These are phyloP conservation scores for Claviceps sp. DNA, from an alignment of 2,329 filamentous ascomycete species.

Conservation along the genomic window DNA sequence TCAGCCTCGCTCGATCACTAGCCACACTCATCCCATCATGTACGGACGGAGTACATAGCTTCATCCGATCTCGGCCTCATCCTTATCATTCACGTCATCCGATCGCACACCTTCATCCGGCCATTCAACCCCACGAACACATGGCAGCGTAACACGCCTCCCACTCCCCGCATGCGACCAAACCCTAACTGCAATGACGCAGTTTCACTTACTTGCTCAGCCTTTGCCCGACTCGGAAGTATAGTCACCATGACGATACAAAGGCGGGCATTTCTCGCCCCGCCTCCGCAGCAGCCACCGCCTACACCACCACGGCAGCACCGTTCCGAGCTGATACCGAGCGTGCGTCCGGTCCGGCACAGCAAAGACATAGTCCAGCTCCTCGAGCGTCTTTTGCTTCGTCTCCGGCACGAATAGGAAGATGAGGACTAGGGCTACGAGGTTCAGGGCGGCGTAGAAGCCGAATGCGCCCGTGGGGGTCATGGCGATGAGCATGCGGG, in stretches of 20 bases:
- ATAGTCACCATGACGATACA: constrained; percentile 4
- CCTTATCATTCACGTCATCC: no score
- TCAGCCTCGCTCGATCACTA: neutral
- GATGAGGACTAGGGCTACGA: constrained; percentile 31
- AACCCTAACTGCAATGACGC: neutral
- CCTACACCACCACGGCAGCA: constrained; percentile 25
- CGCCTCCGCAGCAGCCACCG: constrained; percentile 8
- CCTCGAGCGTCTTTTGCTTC: constrained; percentile 36
- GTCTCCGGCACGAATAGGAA: constrained; percentile 37
- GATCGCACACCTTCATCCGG: no score
- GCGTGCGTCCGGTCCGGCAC: constrained; percentile 28
- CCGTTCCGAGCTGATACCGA: constrained; percentile 24
- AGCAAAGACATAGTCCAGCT: constrained; percentile 35
- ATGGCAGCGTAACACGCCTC: no score
- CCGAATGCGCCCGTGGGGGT: constrained; percentile 22
- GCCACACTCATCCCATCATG: no score
- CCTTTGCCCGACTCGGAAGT: neutral
- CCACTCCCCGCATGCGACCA: neutral
- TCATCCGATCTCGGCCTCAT: no score
- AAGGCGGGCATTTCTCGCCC: constrained; percentile 5
- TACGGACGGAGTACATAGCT: no score
- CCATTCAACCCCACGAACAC: no score
- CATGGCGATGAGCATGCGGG: constrained; percentile 19
- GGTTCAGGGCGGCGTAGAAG: constrained; percentile 34
- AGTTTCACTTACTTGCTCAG: neutral